These are phyloP conservation scores for Mollisia scopiformis DNA, from an alignment of 2,329 filamentous ascomycete species.

Conservation along the genomic window DNA sequence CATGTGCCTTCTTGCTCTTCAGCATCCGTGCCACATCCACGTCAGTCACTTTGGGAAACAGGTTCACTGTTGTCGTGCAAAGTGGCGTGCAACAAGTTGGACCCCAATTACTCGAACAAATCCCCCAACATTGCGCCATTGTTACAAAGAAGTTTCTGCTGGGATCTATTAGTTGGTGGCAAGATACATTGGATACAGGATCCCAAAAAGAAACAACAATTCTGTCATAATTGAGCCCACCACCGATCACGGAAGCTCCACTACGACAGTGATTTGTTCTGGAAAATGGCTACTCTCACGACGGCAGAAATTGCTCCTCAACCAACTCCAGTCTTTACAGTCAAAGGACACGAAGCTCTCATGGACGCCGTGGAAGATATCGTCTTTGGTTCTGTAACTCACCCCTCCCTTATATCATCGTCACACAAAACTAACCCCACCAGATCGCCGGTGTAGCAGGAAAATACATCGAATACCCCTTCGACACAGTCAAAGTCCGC, in stretches of 20 bases:
- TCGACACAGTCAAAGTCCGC: conserved; percentile 97
- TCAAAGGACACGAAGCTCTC: conserved; percentile 29
- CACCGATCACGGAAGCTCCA: conserved; percentile 12
- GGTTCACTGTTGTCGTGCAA: too few relatives aligned
- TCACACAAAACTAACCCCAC: not conserved
- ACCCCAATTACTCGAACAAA: not conserved
- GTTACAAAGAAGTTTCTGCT: not conserved
- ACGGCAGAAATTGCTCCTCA: conserved; percentile 26
- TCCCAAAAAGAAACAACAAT: not conserved
- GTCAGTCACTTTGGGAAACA: not conserved
- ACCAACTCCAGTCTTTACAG: conserved; percentile 6
- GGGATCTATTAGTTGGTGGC: not conserved
- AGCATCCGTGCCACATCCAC: not conserved
- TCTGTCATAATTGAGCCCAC: conserved; percentile 4
- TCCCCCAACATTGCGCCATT: not conserved
- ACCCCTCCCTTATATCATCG: not conserved
- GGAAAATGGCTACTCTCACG: conserved; percentile 29
- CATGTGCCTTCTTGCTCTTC: conserved; percentile 19
- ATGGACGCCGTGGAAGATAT: conserved; percentile 80
- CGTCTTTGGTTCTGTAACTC: conserved; percentile 78
- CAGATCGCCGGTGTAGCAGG: conserved; percentile 83
- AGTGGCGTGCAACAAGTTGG: not conserved
- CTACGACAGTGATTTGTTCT: not conserved
- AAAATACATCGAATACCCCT: conserved; percentile 97
- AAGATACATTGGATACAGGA: not conserved